Base-by-base conservation (phyloP, 306 rosid species). In the Urtica urens region DNA sequence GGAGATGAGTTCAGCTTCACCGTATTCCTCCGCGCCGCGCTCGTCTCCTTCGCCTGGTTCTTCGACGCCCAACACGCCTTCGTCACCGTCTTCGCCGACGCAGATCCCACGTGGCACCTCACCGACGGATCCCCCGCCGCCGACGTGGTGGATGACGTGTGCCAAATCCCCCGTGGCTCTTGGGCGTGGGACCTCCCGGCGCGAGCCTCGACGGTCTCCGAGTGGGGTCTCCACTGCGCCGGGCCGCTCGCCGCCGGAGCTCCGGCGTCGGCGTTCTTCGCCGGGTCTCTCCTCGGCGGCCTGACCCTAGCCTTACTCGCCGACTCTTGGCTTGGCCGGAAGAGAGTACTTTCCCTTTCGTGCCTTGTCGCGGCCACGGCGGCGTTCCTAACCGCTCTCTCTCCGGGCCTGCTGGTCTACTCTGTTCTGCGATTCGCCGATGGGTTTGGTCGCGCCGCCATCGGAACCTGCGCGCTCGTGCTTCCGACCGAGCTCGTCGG, bases 41-140 rank as follows among this genome's bases (percentile, higher is more conserved):
- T 76, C 2, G 69, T 76, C n/a, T 68, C 87, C 5, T 23, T 71
- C 3, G 73, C 84, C 8, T 82, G 79, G 78, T 7, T 63, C 14
- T 79, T 79, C 19, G 81, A 82, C n/a, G 81, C 78, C 0, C 87
- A 82, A 41, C 84, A 82, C 50, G 57, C 73, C 2, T 82, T 82
- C 69, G 55, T 78, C 3, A 46, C 46, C 29, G 58, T 79, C 62
- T 76, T 82, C 79, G 72, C 81, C 0, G 79, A 79, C 12, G 67
- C 72, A 4, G 34, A 48, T 2, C 87, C 81, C 2, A 9, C 57
- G 0, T 73, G 79, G 77, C 74, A 79, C 66, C 14, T 20, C 11
- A 10, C 49, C 5, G 16, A 9, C 13, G 17, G 13, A 42, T 46
- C 54, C 49, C n/a, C n/a, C n/a, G n/a, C n/a, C n/a, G n/a, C n/a